Conservation (phyloP, 1,284 basidiomycete species). For the Vanrija sp. region DNA sequence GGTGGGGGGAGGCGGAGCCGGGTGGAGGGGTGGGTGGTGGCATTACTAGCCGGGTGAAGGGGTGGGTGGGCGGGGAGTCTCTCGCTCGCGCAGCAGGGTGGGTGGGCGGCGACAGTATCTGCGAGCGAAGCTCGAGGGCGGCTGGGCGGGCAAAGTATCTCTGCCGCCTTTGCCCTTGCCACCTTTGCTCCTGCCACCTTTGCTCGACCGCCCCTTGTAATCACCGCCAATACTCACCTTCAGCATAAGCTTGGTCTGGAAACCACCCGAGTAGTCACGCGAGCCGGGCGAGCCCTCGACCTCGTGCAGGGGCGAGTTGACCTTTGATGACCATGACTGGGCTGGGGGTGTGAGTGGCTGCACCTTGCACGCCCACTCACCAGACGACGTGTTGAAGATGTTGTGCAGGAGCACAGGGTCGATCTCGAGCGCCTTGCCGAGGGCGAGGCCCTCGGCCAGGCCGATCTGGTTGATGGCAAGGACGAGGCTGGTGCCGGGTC, state of each 20-base stretch:
- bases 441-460: conserved; percentile 40
- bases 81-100: no score
- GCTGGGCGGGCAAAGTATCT: no score
- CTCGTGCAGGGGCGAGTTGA: conserved; percentile 40
- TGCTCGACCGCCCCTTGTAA: no score
- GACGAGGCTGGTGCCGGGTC: conserved; percentile 28
- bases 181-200: no score
- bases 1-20: no score
- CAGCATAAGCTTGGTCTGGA: conserved; percentile 44
- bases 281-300: conserved; percentile 36
- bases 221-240: conserved; percentile 25
- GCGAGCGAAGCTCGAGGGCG: no score
- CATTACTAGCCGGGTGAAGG: no score
- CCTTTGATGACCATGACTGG: conserved; percentile 42
- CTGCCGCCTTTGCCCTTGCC: no score
- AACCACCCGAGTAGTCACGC: conserved; percentile 35
- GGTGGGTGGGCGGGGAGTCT: no score
- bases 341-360: conserved; percentile 14
- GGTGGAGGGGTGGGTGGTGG: no score
- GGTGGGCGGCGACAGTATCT: no score
- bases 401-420: conserved; percentile 35
- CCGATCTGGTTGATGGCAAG: conserved; percentile 47
- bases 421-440: conserved; percentile 38
- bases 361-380: conserved; percentile 8
- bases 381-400: conserved; percentile 42